Evolutionary conservation across 345 rosid species (phyloP), one percentile per base, ranked within the genome.

Genomic region (Ailanthus altissimus): DNA sequence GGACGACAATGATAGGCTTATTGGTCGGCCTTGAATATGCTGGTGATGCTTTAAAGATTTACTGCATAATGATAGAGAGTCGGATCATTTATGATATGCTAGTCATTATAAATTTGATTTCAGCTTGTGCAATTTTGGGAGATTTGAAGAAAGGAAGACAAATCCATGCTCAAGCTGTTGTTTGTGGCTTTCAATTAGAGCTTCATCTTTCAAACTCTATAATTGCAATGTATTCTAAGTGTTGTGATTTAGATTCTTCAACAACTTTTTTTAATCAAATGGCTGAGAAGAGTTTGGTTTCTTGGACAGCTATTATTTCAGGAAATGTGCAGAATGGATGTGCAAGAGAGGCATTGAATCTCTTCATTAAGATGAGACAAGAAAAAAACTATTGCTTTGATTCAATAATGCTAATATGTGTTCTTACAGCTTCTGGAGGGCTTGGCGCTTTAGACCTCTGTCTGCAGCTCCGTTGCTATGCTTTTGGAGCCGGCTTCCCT

Each of bases 231-330:
- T 88, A 88, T 79, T 83, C 85, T 0, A 88, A 83, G 70, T 83
- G 86, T 49, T 77, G 85, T 13, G 81, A 84, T 57, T 74, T 88
- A n/a, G 81, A 69, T 76, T 81, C 81, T 76, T 84, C 87, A 9
- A 80, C 51, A 77, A 47, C 54, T 28, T 65, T 86, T 40, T 88
- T 84, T 79, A 64, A 85, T 80, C 80, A 57, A 57, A 67, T 69
- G 56, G 64, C 26, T 21, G 63, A 60, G 64, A 86, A 63, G 74
- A 85, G 85, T 77, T 60, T 81, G 50, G 84, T 83, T 80, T 84
- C 91, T 15, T 88, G 88, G 91, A 78, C 87, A 3, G 87, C 79
- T 1, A 74, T 88, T 54, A 81, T 86, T 81, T 86, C 88, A 12
- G 87, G 86, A 38, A 83, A 25, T 23, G 72, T 64, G 8, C 81